A percentile compares a stretch with the other conserved stretches of the same genome.
Evolutionary conservation across 1,139 yeast species (phyloP).

Genomic region (Pichia cactophila): DNA sequence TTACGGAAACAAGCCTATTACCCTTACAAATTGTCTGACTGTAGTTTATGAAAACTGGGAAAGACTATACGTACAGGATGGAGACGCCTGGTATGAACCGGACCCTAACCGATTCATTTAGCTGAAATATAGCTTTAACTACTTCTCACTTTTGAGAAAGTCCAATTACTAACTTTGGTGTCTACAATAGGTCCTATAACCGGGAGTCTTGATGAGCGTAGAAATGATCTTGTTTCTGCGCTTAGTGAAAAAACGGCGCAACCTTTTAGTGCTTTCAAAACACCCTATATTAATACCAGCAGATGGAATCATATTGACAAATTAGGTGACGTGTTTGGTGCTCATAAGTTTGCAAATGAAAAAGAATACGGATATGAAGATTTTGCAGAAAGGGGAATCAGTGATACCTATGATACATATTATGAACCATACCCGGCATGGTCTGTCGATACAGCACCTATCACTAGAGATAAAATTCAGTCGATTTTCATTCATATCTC

Average conservation of each 20-base stretch:
- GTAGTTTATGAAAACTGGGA: background rate
- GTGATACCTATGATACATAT: conserved; percentile 33
- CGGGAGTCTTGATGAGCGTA: background rate
- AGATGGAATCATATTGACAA: conserved; percentile 38
- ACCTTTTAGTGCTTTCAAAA: conserved; percentile 46
- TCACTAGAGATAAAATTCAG: conserved; percentile 45
- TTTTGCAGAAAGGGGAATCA: conserved; percentile 37
- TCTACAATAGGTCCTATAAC: background rate
- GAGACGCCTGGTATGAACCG: conserved; percentile 9
- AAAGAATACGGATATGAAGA: conserved; percentile 29
- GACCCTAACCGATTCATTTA: background rate
- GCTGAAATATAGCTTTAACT: background rate
- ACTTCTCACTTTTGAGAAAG: background rate
- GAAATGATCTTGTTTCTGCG: conserved; percentile 24
- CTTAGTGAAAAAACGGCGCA: conserved; percentile 32
- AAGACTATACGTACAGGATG: background rate
- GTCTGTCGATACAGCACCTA: conserved; percentile 35
- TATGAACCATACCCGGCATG: conserved; percentile 57
- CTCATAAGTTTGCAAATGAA: conserved; percentile 19
- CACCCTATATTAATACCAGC: conserved; percentile 40
- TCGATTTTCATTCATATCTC: conserved; percentile 45
- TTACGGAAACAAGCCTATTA: background rate
- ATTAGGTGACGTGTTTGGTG: conserved; percentile 28
- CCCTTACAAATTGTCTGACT: background rate
- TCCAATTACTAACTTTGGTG: conserved; percentile 3